A percentile compares a stretch with the other conserved stretches of the same genome.
phyloP scores from a whole-genome alignment of 768 basidiomycete genomes.

The Clitopilus passeckerianus region DNA sequence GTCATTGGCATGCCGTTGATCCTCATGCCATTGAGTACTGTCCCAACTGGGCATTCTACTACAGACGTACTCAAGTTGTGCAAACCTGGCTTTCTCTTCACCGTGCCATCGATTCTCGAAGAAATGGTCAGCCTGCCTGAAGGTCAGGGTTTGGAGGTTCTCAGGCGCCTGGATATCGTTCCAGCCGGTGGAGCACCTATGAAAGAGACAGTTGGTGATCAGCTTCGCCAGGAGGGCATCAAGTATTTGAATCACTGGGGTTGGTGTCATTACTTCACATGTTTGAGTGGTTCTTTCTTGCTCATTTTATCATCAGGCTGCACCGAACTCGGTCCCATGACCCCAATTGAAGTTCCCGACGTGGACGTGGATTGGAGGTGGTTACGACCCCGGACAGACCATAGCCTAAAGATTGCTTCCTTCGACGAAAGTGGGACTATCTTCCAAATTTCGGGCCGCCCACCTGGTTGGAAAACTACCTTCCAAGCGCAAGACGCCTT shows the following conservation, averaged over 20 bases:
- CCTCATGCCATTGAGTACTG: slow-evolving; percentile 25
- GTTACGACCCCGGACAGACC: slow-evolving; percentile 28
- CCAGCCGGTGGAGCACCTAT: slow-evolving; percentile 34
- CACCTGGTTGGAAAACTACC: slow-evolving; percentile 27
- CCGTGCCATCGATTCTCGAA: slow-evolving; percentile 35
- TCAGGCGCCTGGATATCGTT: slow-evolving; percentile 26
- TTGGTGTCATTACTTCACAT: slow-evolving; percentile 6
- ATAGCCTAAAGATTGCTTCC: slow-evolving; percentile 21
- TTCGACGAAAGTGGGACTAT: slow-evolving; percentile 14
- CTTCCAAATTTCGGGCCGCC: slow-evolving; percentile 22
- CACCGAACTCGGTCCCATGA: slow-evolving; percentile 32
- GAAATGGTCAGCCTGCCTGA: slow-evolving; percentile 23
- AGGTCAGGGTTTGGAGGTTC: slow-evolving; percentile 19
- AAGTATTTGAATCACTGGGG: slow-evolving; percentile 37
- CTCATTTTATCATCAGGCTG: slow-evolving; percentile 15
- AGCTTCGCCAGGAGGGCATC: slow-evolving; percentile 24
- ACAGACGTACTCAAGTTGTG: slow-evolving; percentile 17
- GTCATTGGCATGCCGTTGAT: slow-evolving; percentile 33
- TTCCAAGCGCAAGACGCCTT: slow-evolving; percentile 33
- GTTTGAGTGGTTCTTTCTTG: not conserved
- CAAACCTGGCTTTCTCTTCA: slow-evolving; percentile 26
- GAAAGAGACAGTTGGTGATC: slow-evolving; percentile 26
- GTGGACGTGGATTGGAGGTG: slow-evolving; percentile 32
- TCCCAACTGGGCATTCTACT: slow-evolving; percentile 29
- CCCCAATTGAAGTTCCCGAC: slow-evolving; percentile 25